A percentile compares a stretch with the other conserved stretches of the same genome.
phyloP scores from a whole-genome alignment of 202 grass and related monocot genomes.

The Eragrostis tef region DNA sequence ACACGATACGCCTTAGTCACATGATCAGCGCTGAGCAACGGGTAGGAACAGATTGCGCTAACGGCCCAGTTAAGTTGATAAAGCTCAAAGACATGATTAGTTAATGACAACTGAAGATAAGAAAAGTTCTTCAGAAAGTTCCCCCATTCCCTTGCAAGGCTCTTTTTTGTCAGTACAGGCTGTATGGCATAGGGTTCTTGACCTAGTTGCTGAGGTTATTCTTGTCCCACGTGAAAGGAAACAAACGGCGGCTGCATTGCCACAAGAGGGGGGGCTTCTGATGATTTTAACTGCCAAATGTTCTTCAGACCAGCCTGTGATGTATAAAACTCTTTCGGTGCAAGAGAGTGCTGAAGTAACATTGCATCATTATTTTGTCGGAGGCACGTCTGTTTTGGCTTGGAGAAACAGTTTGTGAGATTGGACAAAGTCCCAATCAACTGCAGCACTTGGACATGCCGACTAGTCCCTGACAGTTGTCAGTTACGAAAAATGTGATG shows the following conservation, averaged over 20 bases:
- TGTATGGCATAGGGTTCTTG: conserved; percentile 40
- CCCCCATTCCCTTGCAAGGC: neutral
- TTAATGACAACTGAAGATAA: neutral
- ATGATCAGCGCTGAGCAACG: neutral
- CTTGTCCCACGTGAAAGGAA: conserved; percentile 21
- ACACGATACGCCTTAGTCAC: neutral
- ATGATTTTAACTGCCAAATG: conserved; percentile 5
- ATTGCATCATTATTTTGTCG: conserved; percentile 41
- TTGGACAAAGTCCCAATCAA: neutral
- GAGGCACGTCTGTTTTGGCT: conserved; percentile 33
- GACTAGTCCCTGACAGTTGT: conserved; percentile 17
- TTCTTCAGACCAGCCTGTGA: neutral
- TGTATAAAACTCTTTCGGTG: neutral
- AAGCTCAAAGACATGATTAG: neutral
- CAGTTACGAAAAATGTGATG: neutral
- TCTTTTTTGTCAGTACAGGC: neutral
- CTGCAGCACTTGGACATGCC: neutral
- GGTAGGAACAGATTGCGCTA: neutral
- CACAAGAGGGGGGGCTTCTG: neutral
- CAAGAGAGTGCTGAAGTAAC: conserved; percentile 34
- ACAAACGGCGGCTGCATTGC: neutral
- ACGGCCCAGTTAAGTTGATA: neutral
- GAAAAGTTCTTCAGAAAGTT: neutral
- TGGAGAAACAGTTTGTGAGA: conserved; percentile 9
- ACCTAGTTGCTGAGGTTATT: conserved; percentile 30